Evolutionary conservation across 495 filamentous ascomycete genomes (phyloP), one percentile per base, ranked within the genome.

Genomic region (Tetracladium marchalianum): DNA sequence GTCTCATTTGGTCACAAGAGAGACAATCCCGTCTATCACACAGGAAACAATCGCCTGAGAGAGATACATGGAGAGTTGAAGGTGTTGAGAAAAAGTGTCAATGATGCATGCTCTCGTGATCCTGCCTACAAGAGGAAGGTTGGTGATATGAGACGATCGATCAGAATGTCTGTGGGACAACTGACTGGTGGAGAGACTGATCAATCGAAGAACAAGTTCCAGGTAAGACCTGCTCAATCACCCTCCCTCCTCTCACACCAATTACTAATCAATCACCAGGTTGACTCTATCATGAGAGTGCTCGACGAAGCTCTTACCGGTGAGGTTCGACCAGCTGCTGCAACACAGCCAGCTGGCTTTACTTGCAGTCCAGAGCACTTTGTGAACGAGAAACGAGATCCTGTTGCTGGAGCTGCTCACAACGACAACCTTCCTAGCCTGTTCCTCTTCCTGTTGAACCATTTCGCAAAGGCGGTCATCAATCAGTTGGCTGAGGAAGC

Each of bases 381-480:
- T 59, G 61, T 94, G 33, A 62, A 78, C 4, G 70, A 69, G 19
- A 70, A 71, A 5, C 72, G 81, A 16, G 62, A 69, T 5, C 65
- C 76, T 8, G 66, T 73, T n/a, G 63, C 73, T 16, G 71, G 68
- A 1, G 65, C 72, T 3, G 48, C 65, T 2, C 60, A 75, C 37
- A 77, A 81, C 52, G 73, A 78, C 24, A 66, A 75, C 18, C 59
- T 75, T 15, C 81, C 90, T 0, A 77, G 77, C 0, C 60, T 90
- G 5, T 80, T 95, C 46, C 62, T 97, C 31, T 97, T 90, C 61
- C 72, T 84, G 2, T 67, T 96, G 36, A 93, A 90, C 55, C 77
- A 85, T 15, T 81, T 97, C 49, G 66, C 82, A 37, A 99, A 99
- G 62, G 66, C 70, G 19, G 65, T 86, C 43, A 74, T 95, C 41